Evolutionary conservation across 2,329 filamentous ascomycete species (phyloP), one percentile per base, ranked within the genome.

Genomic region (Dactylonectria estremocensis): DNA sequence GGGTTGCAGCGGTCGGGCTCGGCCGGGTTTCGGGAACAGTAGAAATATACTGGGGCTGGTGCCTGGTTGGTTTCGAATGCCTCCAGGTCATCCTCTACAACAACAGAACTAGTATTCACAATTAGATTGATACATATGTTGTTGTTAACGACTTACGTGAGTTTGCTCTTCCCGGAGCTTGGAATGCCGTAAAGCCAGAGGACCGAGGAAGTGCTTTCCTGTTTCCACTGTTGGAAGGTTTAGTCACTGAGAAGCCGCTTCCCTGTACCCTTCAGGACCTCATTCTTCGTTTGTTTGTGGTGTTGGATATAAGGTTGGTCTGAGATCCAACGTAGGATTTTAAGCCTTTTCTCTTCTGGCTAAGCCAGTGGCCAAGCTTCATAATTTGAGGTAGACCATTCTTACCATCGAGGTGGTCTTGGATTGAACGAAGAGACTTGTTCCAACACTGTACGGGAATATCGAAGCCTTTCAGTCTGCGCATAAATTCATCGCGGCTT

Each of bases 171-270:
- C 3, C 46, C 24, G 8, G 46, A 60, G 18, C 57, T 46, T n/a
- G 48, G 57, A 43, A 60, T 60, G 46, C 57, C 48, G 49, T 43
- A 33, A 52, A 60, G 57, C 57, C 46, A 60, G n/a, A 52, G 46
- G 18, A 57, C 46, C 1, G 54, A 57, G 3, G 40, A 57, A 20
- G 54, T 24, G 24, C 54, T 50, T 52, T 60, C 57, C 13, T 60
- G 40, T 18, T 52, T 60, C 57, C 57, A 60, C n/a, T 35, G 18
- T 7, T 40, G 28, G 33, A 50, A 59, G n/a, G 18, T 37, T 24
- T 43, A 31, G 18, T 59, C 45, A 3, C 24, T n/a, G 18, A 60
- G 46, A 60, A 60, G 57, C 57, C 46, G 50, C 46, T 50, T 24
- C 16, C 57, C 46, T 40, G 57, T 60, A n/a, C 57, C 57, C 20